These are phyloP conservation scores for Citrus inodora DNA, from an alignment of 345 rosid species.

Conservation along the genomic window DNA sequence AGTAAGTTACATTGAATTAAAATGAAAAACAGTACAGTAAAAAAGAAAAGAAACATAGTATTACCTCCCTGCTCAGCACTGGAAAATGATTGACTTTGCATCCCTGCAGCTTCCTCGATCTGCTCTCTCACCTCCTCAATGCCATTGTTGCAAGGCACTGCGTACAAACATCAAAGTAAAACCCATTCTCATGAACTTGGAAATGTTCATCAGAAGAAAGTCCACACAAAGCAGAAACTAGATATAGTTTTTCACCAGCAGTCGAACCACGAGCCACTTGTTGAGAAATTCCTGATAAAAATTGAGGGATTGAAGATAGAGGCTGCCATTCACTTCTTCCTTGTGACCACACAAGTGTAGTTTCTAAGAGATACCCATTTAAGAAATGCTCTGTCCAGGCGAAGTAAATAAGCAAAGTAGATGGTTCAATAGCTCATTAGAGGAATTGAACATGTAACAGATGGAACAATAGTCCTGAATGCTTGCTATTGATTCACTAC, in stretches of 20 bases:
- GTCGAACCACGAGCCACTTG: slow-evolving; percentile 25
- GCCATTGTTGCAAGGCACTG: slow-evolving; percentile 18
- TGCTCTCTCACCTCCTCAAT: slow-evolving; percentile 4
- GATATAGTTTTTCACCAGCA: slow-evolving; percentile 34
- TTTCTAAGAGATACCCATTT: slow-evolving; percentile 67
- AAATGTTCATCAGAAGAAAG: not conserved
- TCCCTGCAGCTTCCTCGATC: slow-evolving; percentile 15
- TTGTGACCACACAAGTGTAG: slow-evolving; percentile 78
- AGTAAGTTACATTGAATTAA: not conserved
- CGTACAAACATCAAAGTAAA: slow-evolving; percentile 8
- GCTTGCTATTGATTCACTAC: slow-evolving; percentile 15
- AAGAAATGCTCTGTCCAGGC: slow-evolving; percentile 79
- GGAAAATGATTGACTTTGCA: slow-evolving; percentile 18
- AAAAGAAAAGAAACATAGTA: not conserved
- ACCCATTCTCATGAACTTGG: not conserved
- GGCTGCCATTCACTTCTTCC: slow-evolving; percentile 90
- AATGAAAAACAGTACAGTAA: not conserved
- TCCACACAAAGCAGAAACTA: not conserved
- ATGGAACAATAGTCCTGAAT: slow-evolving; percentile 39
- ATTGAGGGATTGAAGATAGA: slow-evolving; percentile 61
- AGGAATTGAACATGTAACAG: slow-evolving; percentile 42
- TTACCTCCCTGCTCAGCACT: slow-evolving; percentile 20
- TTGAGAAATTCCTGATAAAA: slow-evolving; percentile 45
- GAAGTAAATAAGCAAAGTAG: slow-evolving; percentile 45
- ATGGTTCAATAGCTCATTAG: slow-evolving; percentile 42